phyloP scores from a whole-genome alignment of 495 filamentous ascomycete genomes.

The Astrothelium subdiscretum region DNA sequence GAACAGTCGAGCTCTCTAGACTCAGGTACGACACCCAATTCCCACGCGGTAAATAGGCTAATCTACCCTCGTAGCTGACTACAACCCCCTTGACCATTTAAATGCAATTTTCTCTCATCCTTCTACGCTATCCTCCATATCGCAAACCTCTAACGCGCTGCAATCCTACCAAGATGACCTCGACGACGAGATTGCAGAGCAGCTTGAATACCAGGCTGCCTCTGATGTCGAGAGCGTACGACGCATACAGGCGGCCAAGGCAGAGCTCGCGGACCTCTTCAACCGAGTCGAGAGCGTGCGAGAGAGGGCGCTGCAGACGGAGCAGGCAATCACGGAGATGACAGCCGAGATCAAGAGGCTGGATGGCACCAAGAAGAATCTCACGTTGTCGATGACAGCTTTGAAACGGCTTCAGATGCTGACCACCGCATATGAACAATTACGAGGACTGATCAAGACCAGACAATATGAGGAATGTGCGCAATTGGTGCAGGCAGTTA shows the following conservation, averaged over 20 bases:
- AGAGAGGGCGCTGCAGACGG: conserved; percentile 77
- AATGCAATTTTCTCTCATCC: conserved; percentile 91
- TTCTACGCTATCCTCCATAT: conserved; percentile 70
- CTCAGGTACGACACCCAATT: conserved; percentile 22
- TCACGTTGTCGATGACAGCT: conserved; percentile 95
- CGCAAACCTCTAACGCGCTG: conserved; percentile 57
- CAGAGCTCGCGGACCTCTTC: conserved; percentile 80
- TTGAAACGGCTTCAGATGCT: conserved; percentile 97
- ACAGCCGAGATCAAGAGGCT: conserved; percentile 98
- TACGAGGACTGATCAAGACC: conserved; percentile 68
- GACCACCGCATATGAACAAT: conserved; percentile 94
- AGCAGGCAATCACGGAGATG: conserved; percentile 95
- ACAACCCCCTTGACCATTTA: conserved; percentile 87
- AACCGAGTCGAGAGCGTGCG: conserved; percentile 92
- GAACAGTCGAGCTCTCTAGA: conserved; percentile 22
- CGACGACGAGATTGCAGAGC: conserved; percentile 61
- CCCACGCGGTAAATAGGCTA: conserved; percentile 4
- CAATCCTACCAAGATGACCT: conserved; percentile 73
- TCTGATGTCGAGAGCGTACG: conserved; percentile 79
- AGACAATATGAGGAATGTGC: conserved; percentile 95
- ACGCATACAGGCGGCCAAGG: conserved; percentile 80
- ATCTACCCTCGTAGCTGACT: conserved; percentile 52
- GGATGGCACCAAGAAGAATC: conserved; percentile 90
- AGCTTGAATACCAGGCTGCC: conserved; percentile 70
- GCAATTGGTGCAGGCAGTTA: conserved; percentile 84